phyloP scores from a whole-genome alignment of 345 rosid genomes.

The Syzygium aqueum region DNA sequence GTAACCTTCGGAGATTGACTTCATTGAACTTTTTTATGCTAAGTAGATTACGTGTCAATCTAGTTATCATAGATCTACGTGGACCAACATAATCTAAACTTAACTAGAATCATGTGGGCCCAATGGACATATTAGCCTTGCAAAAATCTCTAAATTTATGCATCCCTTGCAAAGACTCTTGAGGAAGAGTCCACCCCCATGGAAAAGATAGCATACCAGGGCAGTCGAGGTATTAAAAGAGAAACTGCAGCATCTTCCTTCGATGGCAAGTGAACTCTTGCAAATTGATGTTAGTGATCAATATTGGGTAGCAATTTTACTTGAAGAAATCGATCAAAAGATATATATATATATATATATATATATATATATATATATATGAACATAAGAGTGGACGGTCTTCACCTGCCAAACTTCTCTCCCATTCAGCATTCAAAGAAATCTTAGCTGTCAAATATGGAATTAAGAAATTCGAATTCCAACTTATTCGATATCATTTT shows the following conservation, averaged over 20 bases:
- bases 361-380: too few species aligned
- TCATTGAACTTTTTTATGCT: too few species aligned
- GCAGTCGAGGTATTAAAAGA: not conserved
- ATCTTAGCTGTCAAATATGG: not conserved
- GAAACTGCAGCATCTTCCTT: not conserved
- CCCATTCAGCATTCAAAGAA: not conserved
- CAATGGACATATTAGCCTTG: not conserved
- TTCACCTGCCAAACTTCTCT: accelerated
- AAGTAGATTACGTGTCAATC: not conserved
- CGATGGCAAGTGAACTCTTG: too few species aligned
- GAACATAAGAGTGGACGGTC: not conserved
- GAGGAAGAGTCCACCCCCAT: not conserved
- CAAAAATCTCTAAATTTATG: not conserved
- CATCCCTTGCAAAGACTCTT: not conserved
- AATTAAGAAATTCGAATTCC: not conserved
- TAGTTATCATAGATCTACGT: not conserved
- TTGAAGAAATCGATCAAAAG: too few species aligned
- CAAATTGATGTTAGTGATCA: not conserved
- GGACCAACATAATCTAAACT: too few species aligned
- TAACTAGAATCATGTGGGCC: not conserved
- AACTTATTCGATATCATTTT: not conserved
- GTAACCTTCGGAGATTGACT: not conserved
- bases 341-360: too few species aligned
- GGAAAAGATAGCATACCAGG: not conserved
- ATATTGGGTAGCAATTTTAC: not conserved